Evolutionary conservation across 345 rosid genomes (phyloP), one percentile per base, ranked within the genome.

Genomic region (Conringia planisiliqua): DNA sequence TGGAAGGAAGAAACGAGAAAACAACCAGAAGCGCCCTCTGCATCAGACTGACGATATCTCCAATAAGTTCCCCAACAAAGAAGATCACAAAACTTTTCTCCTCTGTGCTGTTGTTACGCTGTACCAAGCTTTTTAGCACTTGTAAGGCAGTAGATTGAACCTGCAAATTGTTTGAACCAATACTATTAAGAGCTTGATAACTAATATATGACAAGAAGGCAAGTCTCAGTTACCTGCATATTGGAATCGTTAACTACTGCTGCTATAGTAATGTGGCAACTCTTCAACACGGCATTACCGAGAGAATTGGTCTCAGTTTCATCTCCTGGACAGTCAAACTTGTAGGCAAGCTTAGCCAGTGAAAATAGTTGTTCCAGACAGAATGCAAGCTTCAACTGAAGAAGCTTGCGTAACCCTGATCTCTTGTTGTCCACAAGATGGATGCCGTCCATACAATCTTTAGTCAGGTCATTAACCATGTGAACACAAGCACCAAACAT

Each of bases 71-170:
- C 76, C 97, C 97, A 47, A 86, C 63, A 68, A 95, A 81, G 82
- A 85, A 89, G 40, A 84, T 54, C 61, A 82, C 69, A 77, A 81
- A 86, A 62, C 24, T 38, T 61, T 57, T 81, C 71, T 86, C 90
- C 72, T 84, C 89, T 24, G 51, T 66, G 66, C 68, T 84, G 66
- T 77, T 72, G 75, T 81, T 73, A 72, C 84, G 88, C 83, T 92
- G 97, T 48, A 87, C 72, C 77, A 86, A 51, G 74, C 85, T 79
- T 81, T 90, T 90, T 18, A 95, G 83, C 59, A 90, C 93, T 84
- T 92, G 99, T 81, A 95, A 82, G 38, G 90, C 91, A 74, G 86
- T 83, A 69, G 86, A 93, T 83, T 86, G 97, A 78, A 92, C 96
- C 99, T 95, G 81, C 52, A 51, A 39, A 66, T 32, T 24, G 1